Conservation (phyloP, 2,329 filamentous ascomycete genomes). For the Pseudogymnoascus sp. region DNA sequence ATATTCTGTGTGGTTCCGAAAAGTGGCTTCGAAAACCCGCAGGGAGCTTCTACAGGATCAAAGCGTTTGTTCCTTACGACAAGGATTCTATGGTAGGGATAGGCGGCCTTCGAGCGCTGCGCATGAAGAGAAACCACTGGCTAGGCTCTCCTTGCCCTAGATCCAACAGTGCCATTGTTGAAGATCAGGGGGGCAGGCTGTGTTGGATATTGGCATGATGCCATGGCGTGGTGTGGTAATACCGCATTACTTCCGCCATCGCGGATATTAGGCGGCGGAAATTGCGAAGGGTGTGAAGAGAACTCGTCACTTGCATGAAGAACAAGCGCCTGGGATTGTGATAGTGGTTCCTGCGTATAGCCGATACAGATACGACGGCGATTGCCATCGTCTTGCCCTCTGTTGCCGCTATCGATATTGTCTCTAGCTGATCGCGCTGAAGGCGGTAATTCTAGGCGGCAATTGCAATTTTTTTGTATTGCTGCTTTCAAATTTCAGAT, state of each 20-base stretch:
- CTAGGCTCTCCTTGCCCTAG: neutral
- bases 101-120: neutral
- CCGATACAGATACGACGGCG: neutral
- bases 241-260: neutral
- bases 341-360: neutral
- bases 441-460: neutral
- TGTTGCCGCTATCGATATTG: neutral
- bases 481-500: neutral
- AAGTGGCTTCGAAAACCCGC: neutral
- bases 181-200: neutral
- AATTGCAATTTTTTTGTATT: neutral
- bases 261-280: neutral
- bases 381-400: neutral
- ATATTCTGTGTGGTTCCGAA: neutral
- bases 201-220: constrained; percentile 4
- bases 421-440: neutral
- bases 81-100: neutral
- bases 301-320: neutral
- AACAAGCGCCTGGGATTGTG: constrained; percentile 4
- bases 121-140: neutral
- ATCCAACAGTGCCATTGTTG: neutral
- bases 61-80: neutral
- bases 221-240: constrained; percentile 1
- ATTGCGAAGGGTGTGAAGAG: neutral
- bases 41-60: neutral